Conservation (phyloP, 805 yeast genomes). For the Zygotorulaspora florentina region DNA sequence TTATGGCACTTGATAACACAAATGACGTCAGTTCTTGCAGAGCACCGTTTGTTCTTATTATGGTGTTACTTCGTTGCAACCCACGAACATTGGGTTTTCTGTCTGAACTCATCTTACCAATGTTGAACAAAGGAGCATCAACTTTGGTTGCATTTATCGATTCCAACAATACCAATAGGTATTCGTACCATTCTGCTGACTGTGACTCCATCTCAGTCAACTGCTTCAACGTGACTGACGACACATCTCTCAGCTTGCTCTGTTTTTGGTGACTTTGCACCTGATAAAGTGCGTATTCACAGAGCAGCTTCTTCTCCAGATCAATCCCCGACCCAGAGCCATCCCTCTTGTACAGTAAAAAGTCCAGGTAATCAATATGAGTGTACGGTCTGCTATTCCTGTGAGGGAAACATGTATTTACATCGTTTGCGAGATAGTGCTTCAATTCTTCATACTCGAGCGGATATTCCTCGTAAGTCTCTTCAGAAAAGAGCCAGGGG, state of each 20-base stretch:
- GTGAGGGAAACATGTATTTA: constrained; percentile 5
- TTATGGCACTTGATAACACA: constrained; percentile 29
- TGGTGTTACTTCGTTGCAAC: constrained; percentile 6
- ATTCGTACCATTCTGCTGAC: constrained; percentile 20
- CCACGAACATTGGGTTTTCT: background rate
- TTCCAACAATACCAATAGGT: constrained; percentile 18
- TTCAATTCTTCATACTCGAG: constrained; percentile 26
- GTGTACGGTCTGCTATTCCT: constrained; percentile 17
- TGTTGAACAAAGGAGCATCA: constrained; percentile 11
- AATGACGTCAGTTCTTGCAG: constrained; percentile 32
- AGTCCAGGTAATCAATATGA: constrained; percentile 26
- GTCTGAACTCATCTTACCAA: background rate
- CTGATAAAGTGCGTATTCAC: constrained; percentile 30
- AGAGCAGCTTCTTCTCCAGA: constrained; percentile 26
- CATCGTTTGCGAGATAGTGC: constrained; percentile 21
- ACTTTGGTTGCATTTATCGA: constrained; percentile 21
- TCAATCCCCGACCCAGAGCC: constrained; percentile 20
- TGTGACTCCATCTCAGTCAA: constrained; percentile 12
- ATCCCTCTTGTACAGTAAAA: constrained; percentile 19
- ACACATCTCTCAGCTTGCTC: constrained; percentile 4
- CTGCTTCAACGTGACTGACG: constrained; percentile 9
- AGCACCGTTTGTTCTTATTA: constrained; percentile 6
- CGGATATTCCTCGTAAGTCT: constrained; percentile 29
- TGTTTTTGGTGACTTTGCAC: constrained; percentile 16
- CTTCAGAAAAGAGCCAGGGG: constrained; percentile 26